Evolutionary conservation across 805 yeast genomes (phyloP), one percentile per base, ranked within the genome.

Genomic region (Monosporozyma unispora): DNA sequence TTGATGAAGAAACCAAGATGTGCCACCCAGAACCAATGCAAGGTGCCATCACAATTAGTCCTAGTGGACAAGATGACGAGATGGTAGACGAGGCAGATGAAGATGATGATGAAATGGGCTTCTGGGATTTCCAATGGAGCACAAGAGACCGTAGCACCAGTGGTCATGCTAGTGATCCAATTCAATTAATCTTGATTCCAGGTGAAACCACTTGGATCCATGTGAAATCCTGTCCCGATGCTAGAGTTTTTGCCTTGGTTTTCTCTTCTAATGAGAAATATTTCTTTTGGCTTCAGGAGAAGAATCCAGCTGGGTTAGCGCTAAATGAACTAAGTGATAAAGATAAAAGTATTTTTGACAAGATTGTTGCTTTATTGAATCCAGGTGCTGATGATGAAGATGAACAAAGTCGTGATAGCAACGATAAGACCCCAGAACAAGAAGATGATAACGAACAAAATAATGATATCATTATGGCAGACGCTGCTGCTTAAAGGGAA

Each of bases 181-280:
- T 63, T 22, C 74, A 70, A 46, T 72, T 86, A 54, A 74, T 86
- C 58, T 76, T 88, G 44, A 81, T 87, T 54, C 93, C 95, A 0
- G 95, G 95, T 7, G 96, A 87, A 57, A 90, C 87, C 45, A 77
- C 81, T 44, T 85, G 89, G 80, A 75, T 78, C 50, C 84, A 77
- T 44, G 80, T 86, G 41, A 69, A 73, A 47, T 79, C 88, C 12
- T 83, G 93, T 64, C 74, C 69, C 43, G 79, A 85, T 2, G 96
- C 96, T 23, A 73, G 96, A 52, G 87, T 87, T 19, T 82, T 81
- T 57, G 81, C 82, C 29, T 70, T 84, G 64, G 75, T 81, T 47
- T 83, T 83, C 65, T 75, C 82, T 50, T 78, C 87, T 5, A 85
- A 84, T 50, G 81, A 82, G 52, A 70, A 74, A 50, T 62, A 68